A percentile compares a stretch with the other conserved stretches of the same genome.
Evolutionary conservation across 257 asterid genomes (phyloP).

Genomic region (Schizonepeta tenuifolia): DNA sequence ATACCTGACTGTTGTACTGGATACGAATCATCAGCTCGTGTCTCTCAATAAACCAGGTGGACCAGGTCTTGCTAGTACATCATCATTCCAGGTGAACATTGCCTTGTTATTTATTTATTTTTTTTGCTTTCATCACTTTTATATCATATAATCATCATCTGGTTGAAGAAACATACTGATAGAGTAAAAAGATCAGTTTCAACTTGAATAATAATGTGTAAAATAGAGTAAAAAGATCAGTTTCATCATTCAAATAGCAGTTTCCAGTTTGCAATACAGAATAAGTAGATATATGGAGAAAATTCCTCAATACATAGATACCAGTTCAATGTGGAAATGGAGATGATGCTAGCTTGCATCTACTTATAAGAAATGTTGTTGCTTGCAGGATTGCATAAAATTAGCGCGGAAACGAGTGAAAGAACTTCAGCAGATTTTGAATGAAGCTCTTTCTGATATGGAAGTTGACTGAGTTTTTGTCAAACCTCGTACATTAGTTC

Average conservation of each 20-base stretch:
- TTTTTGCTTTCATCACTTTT: background rate
- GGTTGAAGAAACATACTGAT: background rate
- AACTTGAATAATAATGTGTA: background rate
- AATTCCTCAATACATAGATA: too few relatives aligned
- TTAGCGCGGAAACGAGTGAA: constrained; percentile 65
- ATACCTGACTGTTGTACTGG: constrained; percentile 70
- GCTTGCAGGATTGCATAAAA: constrained; percentile 69
- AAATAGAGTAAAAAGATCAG: background rate
- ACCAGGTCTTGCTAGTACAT: constrained; percentile 65
- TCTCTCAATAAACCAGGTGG: constrained; percentile 95
- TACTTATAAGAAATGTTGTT: constrained; percentile 21
- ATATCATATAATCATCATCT: too few relatives aligned
- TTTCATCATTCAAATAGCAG: background rate
- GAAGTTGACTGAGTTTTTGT: constrained; percentile 54
- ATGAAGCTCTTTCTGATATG: constrained; percentile 77
- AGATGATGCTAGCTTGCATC: constrained; percentile 7
- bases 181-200: background rate
- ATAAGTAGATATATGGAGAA: too few relatives aligned
- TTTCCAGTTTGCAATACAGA: background rate
- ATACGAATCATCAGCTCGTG: constrained; percentile 73
- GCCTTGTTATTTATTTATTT: constrained; percentile 2
- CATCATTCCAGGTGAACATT: constrained; percentile 71
- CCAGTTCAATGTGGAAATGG: too few relatives aligned
- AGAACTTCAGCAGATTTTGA: constrained; percentile 64
- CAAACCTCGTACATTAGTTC: background rate